These are phyloP conservation scores for Gossypium trilobum DNA, from an alignment of 441 rosid genomes.

Conservation along the genomic window DNA sequence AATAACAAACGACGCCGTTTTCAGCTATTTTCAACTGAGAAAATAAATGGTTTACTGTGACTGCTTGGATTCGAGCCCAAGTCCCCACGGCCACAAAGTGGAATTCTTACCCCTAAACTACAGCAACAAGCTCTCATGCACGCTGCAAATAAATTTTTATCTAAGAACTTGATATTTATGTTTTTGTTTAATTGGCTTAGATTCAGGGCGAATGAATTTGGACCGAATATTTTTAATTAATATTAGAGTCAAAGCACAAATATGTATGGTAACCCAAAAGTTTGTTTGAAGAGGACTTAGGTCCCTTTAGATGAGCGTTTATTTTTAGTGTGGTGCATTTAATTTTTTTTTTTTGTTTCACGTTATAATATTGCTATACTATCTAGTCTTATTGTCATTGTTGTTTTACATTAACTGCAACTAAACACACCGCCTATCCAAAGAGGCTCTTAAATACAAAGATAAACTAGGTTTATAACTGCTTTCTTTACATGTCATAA, in stretches of 20 bases:
- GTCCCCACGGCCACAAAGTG: constrained; percentile 41
- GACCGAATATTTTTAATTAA: too few species aligned
- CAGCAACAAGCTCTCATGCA: background rate
- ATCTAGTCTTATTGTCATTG: fast-evolving
- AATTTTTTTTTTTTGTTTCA: fast-evolving
- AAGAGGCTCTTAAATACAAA: too few species aligned
- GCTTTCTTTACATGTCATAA: too few species aligned
- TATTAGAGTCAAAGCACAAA: too few species aligned
- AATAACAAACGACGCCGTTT: background rate
- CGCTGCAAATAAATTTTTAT: fast-evolving
- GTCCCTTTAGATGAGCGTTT: too few species aligned
- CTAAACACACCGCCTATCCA: fast-evolving
- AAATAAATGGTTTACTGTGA: background rate
- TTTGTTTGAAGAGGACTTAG: too few species aligned
- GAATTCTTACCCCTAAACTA: background rate
- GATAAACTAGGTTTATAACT: too few species aligned
- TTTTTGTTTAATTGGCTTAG: too few species aligned
- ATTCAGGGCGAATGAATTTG: too few species aligned
- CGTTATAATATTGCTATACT: fast-evolving
- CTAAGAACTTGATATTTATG: too few species aligned
- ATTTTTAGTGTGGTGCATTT: too few species aligned
- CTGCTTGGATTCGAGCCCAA: constrained; percentile 45
- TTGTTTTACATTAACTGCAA: fast-evolving
- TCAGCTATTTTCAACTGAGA: background rate
- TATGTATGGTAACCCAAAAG: too few species aligned